Evolutionary conservation across 225 moss, liverwort and hornwort species (phyloP), one percentile per base, ranked within the genome.

Genomic region (Pleurozium schreberi): DNA sequence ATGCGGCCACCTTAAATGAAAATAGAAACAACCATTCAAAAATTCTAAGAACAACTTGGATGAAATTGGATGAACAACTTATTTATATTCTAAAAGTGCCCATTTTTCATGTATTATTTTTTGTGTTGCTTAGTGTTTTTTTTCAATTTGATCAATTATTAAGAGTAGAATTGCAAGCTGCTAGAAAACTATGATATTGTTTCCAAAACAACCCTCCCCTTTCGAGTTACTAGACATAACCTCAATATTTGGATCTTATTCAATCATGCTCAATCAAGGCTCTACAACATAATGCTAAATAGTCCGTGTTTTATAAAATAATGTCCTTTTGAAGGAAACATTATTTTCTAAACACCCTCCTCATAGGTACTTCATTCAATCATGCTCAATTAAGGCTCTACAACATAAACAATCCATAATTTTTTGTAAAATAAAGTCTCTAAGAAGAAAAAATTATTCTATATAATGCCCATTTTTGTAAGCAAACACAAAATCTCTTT

Each of bases 91-190:
- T 38, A 12, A 67, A 21, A 67, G 4, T 38, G 21, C 0, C 2
- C 1, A 4, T 21, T 67, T 67, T n/a, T 20, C 11, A 6, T 12
- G 10, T 20, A 11, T 11, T 38, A 11, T 10, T 67, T 67, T 67
- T 38, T 36, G 14, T 1, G 3, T 66, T 66, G 66, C 66, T 10
- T 36, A 10, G 36, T 0, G 5, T 10, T 36, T 36, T 36, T 66
- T 66, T 5, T n/a, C 6, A 36, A 10, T 66, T 36, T 36, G 18
- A 19, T 66, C 20, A 66, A 66, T 66, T 36, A 66, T 2, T 19
- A 66, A 9, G 5, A 0, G 19, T 1, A 19, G 18, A 19, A 3
- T 1, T 66, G 5, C 2, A 66, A 38, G 20, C 4, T 36, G 0
- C 3, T 38, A 66, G 2, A 4, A 66, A 10, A 8, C 6, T 38